These are phyloP conservation scores for Pleurotus platypus DNA, from an alignment of 768 basidiomycete genomes.

Conservation along the genomic window DNA sequence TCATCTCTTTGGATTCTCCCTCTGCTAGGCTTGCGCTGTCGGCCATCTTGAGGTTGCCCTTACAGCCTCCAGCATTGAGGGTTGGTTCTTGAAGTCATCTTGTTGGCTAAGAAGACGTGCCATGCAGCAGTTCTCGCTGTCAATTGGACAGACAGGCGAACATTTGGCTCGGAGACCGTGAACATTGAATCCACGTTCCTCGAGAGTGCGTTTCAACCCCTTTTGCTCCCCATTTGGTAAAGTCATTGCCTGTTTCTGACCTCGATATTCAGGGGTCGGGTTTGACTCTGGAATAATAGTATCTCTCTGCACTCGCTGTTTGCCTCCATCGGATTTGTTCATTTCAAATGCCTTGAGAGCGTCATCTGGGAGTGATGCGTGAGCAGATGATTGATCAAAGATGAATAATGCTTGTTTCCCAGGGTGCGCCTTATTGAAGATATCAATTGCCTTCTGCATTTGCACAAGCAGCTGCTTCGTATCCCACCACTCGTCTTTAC, in stretches of 20 bases:
- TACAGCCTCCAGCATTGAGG: constrained; percentile 17
- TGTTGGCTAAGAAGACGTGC: constrained; percentile 24
- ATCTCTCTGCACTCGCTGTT: constrained; percentile 19
- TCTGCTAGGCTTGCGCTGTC: no score
- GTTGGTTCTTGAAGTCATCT: constrained; percentile 26
- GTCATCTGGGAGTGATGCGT: constrained; percentile 25
- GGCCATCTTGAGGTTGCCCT: no score
- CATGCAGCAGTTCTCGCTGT: constrained; percentile 26
- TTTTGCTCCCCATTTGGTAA: constrained; percentile 20
- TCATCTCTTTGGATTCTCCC: no score
- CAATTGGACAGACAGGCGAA: constrained; percentile 15
- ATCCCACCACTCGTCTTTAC: constrained; percentile 36
- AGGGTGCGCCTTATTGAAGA: constrained; percentile 34
- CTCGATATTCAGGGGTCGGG: constrained; percentile 12
- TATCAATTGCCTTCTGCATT: constrained; percentile 24
- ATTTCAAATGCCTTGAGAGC: constrained; percentile 30
- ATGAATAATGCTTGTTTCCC: constrained; percentile 27
- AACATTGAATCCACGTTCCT: constrained; percentile 24
- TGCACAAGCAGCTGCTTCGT: constrained; percentile 28
- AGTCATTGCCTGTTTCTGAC: constrained; percentile 12
- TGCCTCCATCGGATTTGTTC: constrained; percentile 26
- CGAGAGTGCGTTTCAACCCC: constrained; percentile 26
- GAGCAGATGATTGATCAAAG: constrained; percentile 41
- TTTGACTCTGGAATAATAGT: constrained; percentile 28
- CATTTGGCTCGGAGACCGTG: constrained; percentile 19